Evolutionary conservation across 176 grass and related monocot species (phyloP), one percentile per base, ranked within the genome.

Genomic region (Phoenix roebelenii): DNA sequence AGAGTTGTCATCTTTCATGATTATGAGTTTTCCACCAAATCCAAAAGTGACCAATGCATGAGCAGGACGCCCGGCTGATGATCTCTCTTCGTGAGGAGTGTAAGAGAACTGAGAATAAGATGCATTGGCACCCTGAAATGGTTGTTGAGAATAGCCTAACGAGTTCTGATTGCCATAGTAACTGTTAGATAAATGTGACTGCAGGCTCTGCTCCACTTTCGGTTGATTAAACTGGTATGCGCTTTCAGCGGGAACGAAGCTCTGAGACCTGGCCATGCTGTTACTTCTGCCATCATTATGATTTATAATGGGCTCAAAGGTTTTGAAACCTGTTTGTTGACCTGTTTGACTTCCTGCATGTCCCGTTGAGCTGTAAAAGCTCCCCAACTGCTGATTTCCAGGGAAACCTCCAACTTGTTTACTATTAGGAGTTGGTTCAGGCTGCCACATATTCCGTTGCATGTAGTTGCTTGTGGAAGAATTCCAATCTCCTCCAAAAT

Each of bases 301-400:
- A 50, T 5, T 71, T 15, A 7, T 16, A 25, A 59, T 16, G 3
- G 68, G 56, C 59, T 59, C 30, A 59, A 60, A 59, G 6, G 23
- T 50, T 39, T 20, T 57, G 20, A 51, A 25, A 71, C 56, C 39
- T 35, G 51, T 55, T 25, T 58, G 32, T 16, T 44, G 15, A 25
- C 51, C 32, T 57, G 54, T 51, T 3, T 28, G 10, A 5, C 20
- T 28, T 59, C 16, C 39, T 18, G 7, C 28, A 39, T 16, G 53
- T 49, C 71, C 72, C 50, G 67, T 60, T 57, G 61, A 73, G 51
- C 64, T 63, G 26, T 88, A 77, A 16, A 77, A 85, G 59, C 78
- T 82, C 65, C 63, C 22, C 25, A 75, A 18, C 39, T 71, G 72
- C 52, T 73, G 56, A 22, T 68, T 80, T 49, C 62, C 74, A 12